These are phyloP conservation scores for Populus nigra DNA, from an alignment of 345 rosid species.

Conservation along the genomic window DNA sequence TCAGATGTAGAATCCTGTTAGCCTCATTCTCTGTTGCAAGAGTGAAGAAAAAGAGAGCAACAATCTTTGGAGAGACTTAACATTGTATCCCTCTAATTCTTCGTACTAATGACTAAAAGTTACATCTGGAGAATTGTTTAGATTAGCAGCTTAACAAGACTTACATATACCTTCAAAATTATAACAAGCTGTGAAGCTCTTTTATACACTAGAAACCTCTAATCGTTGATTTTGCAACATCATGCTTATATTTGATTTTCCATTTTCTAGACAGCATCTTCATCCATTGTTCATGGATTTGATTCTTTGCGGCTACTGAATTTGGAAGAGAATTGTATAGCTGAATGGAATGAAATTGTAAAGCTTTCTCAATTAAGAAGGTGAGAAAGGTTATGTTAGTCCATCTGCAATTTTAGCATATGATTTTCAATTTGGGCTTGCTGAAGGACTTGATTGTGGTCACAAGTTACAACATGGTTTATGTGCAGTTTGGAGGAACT, in stretches of 20 bases:
- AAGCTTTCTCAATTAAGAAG: conserved; percentile 73
- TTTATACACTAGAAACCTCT: no score
- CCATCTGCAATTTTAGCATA: background rate
- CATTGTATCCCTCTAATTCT: no score
- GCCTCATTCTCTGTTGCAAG: no score
- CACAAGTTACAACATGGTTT: conserved; percentile 8
- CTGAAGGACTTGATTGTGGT: no score
- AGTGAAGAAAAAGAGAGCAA: no score
- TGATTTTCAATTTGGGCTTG: background rate
- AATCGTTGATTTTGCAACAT: background rate
- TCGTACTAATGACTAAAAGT: no score
- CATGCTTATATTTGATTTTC: conserved; percentile 1
- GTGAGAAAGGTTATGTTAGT: conserved; percentile 37
- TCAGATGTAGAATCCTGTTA: no score
- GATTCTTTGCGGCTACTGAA: conserved; percentile 71
- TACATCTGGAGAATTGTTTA: no score
- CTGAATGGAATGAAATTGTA: conserved; percentile 77
- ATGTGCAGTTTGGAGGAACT: conserved; percentile 78
- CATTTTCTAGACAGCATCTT: conserved; percentile 43
- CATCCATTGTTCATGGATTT: conserved; percentile 52
- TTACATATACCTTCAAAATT: no score
- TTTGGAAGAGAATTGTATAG: conserved; percentile 76
- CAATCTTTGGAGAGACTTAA: no score
- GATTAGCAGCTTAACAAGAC: no score
- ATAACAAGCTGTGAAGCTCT: no score